Conservation (phyloP, 2,329 filamentous ascomycete genomes). For the Aspergillus sp. region DNA sequence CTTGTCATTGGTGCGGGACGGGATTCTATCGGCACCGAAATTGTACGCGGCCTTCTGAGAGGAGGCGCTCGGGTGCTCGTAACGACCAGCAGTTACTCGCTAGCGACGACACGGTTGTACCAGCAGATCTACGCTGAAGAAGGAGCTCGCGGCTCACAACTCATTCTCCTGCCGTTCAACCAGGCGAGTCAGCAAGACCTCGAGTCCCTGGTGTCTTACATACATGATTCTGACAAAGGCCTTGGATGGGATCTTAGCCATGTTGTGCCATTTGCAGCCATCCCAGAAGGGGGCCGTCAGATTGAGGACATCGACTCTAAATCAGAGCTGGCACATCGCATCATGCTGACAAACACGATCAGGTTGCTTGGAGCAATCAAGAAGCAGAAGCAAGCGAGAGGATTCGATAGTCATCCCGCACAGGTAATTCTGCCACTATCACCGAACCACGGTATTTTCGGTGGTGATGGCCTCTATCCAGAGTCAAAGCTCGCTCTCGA, state of each 20-base stretch:
- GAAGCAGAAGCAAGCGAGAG: background rate
- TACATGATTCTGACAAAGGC: background rate
- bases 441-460: slow-evolving; percentile 10
- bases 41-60: background rate
- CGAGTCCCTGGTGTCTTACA: slow-evolving; percentile 1
- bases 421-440: slow-evolving; percentile 10
- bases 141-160: slow-evolving; percentile 3
- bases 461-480: slow-evolving; percentile 10
- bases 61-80: slow-evolving; percentile 11
- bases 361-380: slow-evolving; percentile 4
- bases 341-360: slow-evolving; percentile 10
- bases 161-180: slow-evolving; percentile 10
- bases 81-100: slow-evolving; percentile 9
- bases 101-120: background rate
- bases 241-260: slow-evolving; percentile 8
- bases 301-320: slow-evolving; percentile 9
- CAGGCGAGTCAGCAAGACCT: slow-evolving; percentile 8
- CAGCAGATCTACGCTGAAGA: slow-evolving; percentile 8
- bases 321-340: slow-evolving; percentile 3
- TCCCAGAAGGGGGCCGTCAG: slow-evolving; percentile 1
- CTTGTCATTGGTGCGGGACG: slow-evolving; percentile 8
- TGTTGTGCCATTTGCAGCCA: slow-evolving; percentile 9
- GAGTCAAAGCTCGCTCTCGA: slow-evolving; percentile 11
- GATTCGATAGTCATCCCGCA: slow-evolving; percentile 6
- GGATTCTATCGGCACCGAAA: slow-evolving; percentile 3